Base-by-base conservation (phyloP, 192 early-diverging fungal genomes). In the Backusella morwellensis region DNA sequence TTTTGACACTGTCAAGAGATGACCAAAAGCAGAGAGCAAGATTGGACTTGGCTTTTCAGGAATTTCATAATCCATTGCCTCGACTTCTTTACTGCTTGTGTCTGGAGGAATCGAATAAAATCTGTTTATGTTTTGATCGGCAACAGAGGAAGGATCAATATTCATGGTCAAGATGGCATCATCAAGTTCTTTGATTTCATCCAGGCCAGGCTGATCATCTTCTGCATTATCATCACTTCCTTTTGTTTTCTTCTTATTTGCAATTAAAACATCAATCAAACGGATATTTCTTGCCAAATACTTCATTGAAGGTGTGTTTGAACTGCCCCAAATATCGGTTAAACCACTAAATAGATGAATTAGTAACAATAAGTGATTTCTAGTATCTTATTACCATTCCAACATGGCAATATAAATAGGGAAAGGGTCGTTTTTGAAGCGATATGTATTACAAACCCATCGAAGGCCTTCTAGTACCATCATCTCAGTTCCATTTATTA, bases 1-100 rank as follows among this genome's bases (percentile, higher is more conserved):
- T 50, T 87, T 80, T 1, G 83, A 88, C 1, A 79, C 74, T 17
- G 84, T 78, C 52, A 92, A 69, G 47, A 94, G 85, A 81, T 92
- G 89, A 1, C 90, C 94, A 82, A 89, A 88, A 1, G 91, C 69
- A 14, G 85, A 77, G 9, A 91, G 66, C 38, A 95, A 80, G 17
- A 83, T 38, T 3, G 87, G 80, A 59, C 66, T 68, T 4, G 35
- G 12, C 29, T 63, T 63, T 29, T 63, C 23, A 29, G 23, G 23
- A 1, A 11, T 3, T 4, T 8, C 9, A 9, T 29, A 29, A 29
- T 4, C 23, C 1, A 29, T 12, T 11, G 3, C 23, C 2, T 26
- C 9, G 21, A 12, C 4, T 12, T 29, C 38, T 19, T 47, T 41
- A 0, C 1, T 11, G 19, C 3, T 9, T 0, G 52, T 1, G n/a